Percentiles rank a stretch among this genome's conserved stretches.
Evolutionary conservation across 176 grass and related monocot genomes (phyloP).

Genomic region (Miscanthus lutarioriparius): DNA sequence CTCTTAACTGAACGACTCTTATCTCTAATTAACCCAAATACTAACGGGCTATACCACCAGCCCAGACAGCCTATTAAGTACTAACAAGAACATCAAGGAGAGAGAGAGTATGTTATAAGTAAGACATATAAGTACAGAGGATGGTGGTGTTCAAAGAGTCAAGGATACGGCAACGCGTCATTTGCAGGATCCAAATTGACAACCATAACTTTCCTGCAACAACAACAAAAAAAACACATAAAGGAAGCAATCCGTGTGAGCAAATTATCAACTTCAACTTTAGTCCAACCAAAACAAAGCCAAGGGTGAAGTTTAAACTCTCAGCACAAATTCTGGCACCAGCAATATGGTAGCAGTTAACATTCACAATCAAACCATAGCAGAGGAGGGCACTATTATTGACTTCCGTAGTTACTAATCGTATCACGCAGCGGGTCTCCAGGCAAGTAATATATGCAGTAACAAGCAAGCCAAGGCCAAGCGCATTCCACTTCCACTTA

Average conservation of each 20-base stretch:
- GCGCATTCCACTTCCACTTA: neutral
- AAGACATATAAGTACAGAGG: neutral
- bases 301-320: neutral
- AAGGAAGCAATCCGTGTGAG: neutral
- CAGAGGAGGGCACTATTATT: neutral
- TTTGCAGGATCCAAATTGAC: constrained; percentile 93
- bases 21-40: too few relatives aligned
- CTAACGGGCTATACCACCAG: too few relatives aligned
- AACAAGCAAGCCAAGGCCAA: neutral
- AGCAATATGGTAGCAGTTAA: neutral
- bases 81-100: neutral
- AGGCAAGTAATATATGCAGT: neutral
- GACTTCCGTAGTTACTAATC: neutral
- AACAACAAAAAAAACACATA: neutral
- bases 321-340: neutral
- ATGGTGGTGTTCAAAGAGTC: neutral
- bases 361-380: neutral
- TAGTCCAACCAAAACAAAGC: neutral
- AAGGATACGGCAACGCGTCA: constrained; percentile 86
- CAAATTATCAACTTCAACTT: constrained; percentile 2
- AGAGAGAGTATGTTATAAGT: neutral
- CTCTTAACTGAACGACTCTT: too few relatives aligned
- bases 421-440: neutral
- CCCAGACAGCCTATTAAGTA: too few relatives aligned
- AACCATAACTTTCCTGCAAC: constrained; percentile 81